Evolutionary conservation across 2,329 filamentous ascomycete genomes (phyloP), one percentile per base, ranked within the genome.

Genomic region (Neopestalotiopsis rosae): DNA sequence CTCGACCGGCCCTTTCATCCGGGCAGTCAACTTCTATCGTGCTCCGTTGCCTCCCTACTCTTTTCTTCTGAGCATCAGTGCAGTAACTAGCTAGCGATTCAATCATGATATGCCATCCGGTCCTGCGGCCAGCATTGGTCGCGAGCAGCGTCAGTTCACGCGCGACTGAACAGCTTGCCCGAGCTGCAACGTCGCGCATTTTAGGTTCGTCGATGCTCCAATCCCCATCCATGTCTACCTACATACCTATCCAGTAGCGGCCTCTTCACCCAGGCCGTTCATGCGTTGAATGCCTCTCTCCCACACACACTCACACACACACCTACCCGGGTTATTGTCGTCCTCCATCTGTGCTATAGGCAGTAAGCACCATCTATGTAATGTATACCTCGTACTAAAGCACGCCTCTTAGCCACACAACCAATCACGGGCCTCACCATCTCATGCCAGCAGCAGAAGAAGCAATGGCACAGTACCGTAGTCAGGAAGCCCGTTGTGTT

Each of bases 61-160:
- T 6, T 52, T 52, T 24, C 6, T 9, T 9, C n/a, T 14, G 14
- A 52, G 45, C 45, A 20, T 14, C 45, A 52, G 34, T 10, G 10
- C 10, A 38, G 34, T 38, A 38, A 5, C 34, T 38, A 38, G 34
- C 34, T 28, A 28, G 24, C 24, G 24, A 38, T 6, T 38, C 71
- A 71, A 73, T 72, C 68, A 78, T 77, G 74, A 76, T 76, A 68
- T 74, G 73, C 42, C 71, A 69, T 70, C 71, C 74, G 52, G 71
- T 74, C 69, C 69, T 76, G 66, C 75, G 76, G 66, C 74, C 76
- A 24, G 73, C 73, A 69, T 71, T 76, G 73, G 75, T 73, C 73
- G 76, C 74, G 68, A 76, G 74, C 70, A 70, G 77, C 71, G 73
- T 71, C 68, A 70, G 74, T 34, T 71, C 74, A 67, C 65, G 76